Base-by-base conservation (phyloP, 345 rosid species). In the Salix dunnii region DNA sequence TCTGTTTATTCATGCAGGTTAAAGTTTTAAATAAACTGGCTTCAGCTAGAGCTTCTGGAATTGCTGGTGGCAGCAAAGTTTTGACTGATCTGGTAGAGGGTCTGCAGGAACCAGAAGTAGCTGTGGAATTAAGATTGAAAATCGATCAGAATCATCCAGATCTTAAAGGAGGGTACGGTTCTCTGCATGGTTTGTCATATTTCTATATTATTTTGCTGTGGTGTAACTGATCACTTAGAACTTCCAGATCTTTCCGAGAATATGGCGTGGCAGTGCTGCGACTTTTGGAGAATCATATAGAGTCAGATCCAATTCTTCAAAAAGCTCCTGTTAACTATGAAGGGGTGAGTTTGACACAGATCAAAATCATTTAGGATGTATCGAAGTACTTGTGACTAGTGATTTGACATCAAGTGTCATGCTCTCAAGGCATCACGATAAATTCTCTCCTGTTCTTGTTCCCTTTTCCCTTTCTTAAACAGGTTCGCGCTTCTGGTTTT, bases 21-120 rank as follows among this genome's bases (percentile, higher is more conserved):
- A 96, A 96, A 83, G 86, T 94, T 75, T 87, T 92, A 80, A 96
- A 91, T 73, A 96, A 96, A 87, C 90, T 96, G 66, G 97, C 99
- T 84, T 86, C 99, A 20, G 97, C 97, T 21, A 84, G 92, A 85
- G 90, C 97, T 67, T 85, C 93, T 20, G 94, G 97, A 58, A 67
- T 77, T 71, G 85, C 81, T 76, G 80, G 77, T 69, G 97, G 98
- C 72, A 94, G 97, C 87, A 89, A 87, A 85, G 98, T 92, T 67
- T 84, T 94, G 86, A 94, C 95, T 28, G 93, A 92, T 78, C 89
- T 96, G 72, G 87, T 96, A 48, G 95, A 87, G 31, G 93, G 95
- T 58, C 86, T 94, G n/a, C 88, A 88, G 66, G 97, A 96, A 80
- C 95, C 97, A 38, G 88, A 64, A 63, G 80, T 94, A 49, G 91